Evolutionary conservation across 1,139 yeast species (phyloP).

Genomic region (Pichia sp.): DNA sequence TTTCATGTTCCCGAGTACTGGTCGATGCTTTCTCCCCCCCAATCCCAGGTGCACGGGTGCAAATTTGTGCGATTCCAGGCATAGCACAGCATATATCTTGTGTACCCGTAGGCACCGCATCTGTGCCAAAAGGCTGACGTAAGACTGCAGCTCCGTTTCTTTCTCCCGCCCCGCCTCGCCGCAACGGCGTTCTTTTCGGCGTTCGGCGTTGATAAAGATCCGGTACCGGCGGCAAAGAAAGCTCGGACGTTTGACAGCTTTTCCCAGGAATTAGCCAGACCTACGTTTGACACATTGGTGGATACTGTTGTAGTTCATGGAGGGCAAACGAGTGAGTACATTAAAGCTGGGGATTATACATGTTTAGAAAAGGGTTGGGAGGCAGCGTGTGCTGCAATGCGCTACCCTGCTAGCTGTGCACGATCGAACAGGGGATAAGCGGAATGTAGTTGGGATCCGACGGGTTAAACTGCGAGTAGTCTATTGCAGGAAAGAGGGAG

Average conservation of each 20-base stretch:
- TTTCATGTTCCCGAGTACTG: neutral
- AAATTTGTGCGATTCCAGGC: no score
- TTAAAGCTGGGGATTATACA: neutral
- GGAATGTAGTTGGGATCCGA: slow-evolving; percentile 10
- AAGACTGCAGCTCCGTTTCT: neutral
- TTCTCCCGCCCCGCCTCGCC: no score
- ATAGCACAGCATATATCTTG: neutral
- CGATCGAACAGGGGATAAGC: slow-evolving; percentile 6
- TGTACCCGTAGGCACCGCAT: neutral
- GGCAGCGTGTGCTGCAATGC: neutral
- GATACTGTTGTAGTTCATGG: no score
- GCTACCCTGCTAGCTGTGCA: neutral
- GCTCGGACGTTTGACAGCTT: neutral
- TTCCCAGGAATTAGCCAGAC: neutral
- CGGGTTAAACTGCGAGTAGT: slow-evolving; percentile 19
- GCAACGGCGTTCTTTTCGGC: no score
- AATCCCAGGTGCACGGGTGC: neutral
- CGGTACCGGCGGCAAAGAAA: neutral
- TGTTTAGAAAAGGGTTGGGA: neutral
- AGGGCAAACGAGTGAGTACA: no score
- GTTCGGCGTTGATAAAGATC: neutral
- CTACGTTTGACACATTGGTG: neutral
- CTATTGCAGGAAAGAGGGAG: slow-evolving; percentile 13
- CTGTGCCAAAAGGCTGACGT: neutral
- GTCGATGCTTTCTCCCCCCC: neutral